Conservation (phyloP, 805 yeast species). For the Teunomyces stri region DNA sequence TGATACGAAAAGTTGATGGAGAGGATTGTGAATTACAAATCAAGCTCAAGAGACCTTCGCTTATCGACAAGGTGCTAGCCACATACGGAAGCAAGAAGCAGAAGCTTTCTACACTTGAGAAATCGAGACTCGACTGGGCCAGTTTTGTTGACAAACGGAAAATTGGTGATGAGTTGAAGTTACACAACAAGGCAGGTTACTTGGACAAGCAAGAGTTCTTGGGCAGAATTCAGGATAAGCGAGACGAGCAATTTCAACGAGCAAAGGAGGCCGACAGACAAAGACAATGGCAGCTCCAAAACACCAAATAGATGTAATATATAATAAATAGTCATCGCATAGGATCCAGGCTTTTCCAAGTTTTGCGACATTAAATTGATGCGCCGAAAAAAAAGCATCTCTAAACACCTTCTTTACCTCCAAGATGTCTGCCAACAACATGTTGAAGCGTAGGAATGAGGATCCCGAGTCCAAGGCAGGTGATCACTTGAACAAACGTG, state of each 20-base stretch:
- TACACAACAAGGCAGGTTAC: slow-evolving; percentile 86
- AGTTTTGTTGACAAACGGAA: slow-evolving; percentile 85
- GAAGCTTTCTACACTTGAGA: slow-evolving; percentile 87
- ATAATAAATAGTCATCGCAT: background rate
- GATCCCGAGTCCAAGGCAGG: slow-evolving; percentile 43
- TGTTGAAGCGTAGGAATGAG: slow-evolving; percentile 69
- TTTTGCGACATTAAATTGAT: background rate
- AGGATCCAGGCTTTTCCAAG: background rate
- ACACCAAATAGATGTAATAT: slow-evolving; percentile 1
- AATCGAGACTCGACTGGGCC: slow-evolving; percentile 93
- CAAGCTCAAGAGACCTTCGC: slow-evolving; percentile 69
- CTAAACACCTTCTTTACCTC: background rate
- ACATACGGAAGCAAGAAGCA: slow-evolving; percentile 59
- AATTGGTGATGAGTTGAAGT: slow-evolving; percentile 75
- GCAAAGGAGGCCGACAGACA: slow-evolving; percentile 34
- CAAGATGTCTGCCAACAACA: slow-evolving; percentile 16
- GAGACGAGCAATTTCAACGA: slow-evolving; percentile 49
- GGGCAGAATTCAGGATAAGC: slow-evolving; percentile 62
- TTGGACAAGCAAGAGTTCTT: slow-evolving; percentile 89
- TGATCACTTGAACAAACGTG: slow-evolving; percentile 59
- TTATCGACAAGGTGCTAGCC: slow-evolving; percentile 71
- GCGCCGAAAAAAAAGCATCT: slow-evolving; percentile 3
- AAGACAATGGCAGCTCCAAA: slow-evolving; percentile 12
- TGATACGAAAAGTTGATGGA: slow-evolving; percentile 32
- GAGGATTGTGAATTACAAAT: slow-evolving; percentile 44